These are phyloP conservation scores for Corylus heterophylla DNA, from an alignment of 306 rosid genomes.

Conservation along the genomic window DNA sequence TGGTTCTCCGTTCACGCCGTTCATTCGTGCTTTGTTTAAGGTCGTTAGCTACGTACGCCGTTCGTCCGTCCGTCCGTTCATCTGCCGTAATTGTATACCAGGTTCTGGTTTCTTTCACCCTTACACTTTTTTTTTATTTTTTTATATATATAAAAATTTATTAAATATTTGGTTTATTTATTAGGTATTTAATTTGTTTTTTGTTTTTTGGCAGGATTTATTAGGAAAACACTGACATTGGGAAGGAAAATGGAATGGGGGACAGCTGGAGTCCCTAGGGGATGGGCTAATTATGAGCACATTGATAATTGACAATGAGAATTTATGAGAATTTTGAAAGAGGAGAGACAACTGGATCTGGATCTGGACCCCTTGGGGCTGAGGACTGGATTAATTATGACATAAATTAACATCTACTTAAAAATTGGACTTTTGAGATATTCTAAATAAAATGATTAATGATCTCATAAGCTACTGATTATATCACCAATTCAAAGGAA, in stretches of 20 bases:
- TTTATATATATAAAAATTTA: no score
- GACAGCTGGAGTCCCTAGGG: neutral
- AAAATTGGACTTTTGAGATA: no score
- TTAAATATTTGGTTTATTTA: neutral
- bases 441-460: no score
- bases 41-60: neutral
- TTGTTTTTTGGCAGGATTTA: neutral
- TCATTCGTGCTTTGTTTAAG: neutral
- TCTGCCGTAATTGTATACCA: neutral
- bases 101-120: neutral
- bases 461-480: no score
- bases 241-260: neutral
- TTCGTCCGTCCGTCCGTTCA: neutral
- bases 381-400: neutral
- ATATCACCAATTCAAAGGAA: no score
- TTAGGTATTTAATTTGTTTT: neutral
- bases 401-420: no score
- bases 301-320: neutral
- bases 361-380: neutral
- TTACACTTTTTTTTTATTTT: neutral
- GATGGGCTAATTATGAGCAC: neutral
- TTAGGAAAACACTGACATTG: neutral
- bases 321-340: neutral
- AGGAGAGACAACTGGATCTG: neutral
- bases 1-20: neutral